A percentile compares a stretch with the other conserved stretches of the same genome.
phyloP scores from a whole-genome alignment of 148 eudicot genomes.

The Diospyros lotus region DNA sequence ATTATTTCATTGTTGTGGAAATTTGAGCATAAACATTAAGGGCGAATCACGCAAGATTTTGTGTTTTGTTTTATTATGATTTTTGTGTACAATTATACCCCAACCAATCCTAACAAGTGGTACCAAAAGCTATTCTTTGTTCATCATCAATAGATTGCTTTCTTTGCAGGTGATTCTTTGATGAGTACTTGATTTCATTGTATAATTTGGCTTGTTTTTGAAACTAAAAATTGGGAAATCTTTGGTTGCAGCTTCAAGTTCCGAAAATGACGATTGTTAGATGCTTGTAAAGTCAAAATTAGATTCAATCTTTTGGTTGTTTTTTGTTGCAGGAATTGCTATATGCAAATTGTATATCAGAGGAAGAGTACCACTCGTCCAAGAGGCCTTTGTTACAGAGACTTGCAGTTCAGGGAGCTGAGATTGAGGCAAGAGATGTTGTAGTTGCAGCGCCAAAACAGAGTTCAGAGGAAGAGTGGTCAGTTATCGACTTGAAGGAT shows the following conservation, averaged over 20 bases:
- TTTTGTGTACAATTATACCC: too few species aligned
- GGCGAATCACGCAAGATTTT: too few species aligned
- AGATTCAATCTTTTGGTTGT: neutral
- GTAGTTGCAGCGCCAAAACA: constrained; percentile 33
- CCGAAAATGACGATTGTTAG: neutral
- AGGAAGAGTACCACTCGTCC: constrained; percentile 84
- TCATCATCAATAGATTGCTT: neutral
- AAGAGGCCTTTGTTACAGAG: constrained; percentile 83
- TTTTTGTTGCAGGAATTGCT: constrained; percentile 55
- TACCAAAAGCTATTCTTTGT: too few species aligned
- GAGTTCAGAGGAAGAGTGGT: constrained; percentile 58
- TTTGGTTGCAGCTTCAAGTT: neutral
- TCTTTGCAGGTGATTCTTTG: neutral
- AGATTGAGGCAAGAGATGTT: constrained; percentile 58
- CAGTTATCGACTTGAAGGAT: constrained; percentile 71
- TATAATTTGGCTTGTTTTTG: neutral
- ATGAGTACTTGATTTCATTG: neutral
- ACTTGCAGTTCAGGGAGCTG: constrained; percentile 82
- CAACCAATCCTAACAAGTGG: too few species aligned
- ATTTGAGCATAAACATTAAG: too few species aligned
- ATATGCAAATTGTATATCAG: constrained; percentile 79
- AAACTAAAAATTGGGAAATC: neutral
- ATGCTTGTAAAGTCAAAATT: neutral
- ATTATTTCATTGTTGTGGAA: too few species aligned
- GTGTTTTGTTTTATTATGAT: neutral